A percentile compares a stretch with the other conserved stretches of the same genome.
These are phyloP conservation scores for Talaromyces funiculosus DNA, from an alignment of 2,329 filamentous ascomycete species.

Conservation along the genomic window DNA sequence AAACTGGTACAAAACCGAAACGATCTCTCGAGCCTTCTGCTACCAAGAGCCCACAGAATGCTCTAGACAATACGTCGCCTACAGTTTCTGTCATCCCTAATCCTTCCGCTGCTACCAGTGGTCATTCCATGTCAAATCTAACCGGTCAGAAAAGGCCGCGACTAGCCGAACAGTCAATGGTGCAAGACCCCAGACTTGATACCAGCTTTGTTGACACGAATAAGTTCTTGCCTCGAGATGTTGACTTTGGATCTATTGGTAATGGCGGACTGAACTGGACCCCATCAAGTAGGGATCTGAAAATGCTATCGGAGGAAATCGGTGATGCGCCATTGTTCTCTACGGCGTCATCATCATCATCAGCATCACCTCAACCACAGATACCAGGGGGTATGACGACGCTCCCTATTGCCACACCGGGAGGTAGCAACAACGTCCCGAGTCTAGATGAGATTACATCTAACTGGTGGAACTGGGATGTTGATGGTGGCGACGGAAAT, in stretches of 20 bases:
- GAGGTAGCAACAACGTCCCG: neutral
- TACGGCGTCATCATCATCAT: constrained; percentile 2
- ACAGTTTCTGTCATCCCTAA: neutral
- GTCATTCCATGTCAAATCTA: neutral
- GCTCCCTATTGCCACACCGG: neutral
- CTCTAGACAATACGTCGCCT: neutral
- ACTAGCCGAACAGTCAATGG: constrained; percentile 1
- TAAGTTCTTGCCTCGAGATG: neutral
- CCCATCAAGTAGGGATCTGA: constrained; percentile 11
- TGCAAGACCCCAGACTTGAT: neutral
- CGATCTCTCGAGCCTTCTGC: constrained; percentile 16
- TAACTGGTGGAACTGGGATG: constrained; percentile 12
- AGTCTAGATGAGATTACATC: constrained; percentile 6
- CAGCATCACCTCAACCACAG: neutral
- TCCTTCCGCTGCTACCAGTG: neutral
- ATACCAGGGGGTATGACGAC: neutral
- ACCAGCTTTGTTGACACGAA: neutral
- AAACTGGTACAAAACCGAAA: constrained; percentile 18
- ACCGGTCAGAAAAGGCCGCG: constrained; percentile 9
- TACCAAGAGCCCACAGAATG: neutral
- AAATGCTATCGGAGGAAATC: constrained; percentile 12
- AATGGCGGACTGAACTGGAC: constrained; percentile 12
- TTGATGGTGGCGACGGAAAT: neutral
- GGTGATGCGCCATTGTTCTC: constrained; percentile 9
- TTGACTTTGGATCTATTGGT: constrained; percentile 6